Evolutionary conservation across 345 rosid species (phyloP).

Genomic region (Salix purpurea): DNA sequence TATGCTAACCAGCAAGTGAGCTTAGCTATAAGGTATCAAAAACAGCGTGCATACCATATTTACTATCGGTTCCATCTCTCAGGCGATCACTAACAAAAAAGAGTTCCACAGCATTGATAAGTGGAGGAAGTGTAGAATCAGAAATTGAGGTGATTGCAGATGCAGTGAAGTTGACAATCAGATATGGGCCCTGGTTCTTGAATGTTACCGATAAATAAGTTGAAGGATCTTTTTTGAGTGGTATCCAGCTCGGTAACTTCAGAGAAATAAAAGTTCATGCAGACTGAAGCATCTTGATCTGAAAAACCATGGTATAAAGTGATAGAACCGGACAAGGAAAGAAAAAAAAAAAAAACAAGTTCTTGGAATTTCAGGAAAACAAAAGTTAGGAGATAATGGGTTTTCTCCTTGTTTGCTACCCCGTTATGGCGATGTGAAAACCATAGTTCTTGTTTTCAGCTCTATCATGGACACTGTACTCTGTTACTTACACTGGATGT

Average conservation of each 20-base stretch:
- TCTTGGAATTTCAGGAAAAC: too few species aligned
- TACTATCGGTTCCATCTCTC: slow-evolving; percentile 27
- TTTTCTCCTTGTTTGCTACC: too few species aligned
- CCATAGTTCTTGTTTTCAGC: not conserved
- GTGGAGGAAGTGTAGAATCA: slow-evolving; percentile 44
- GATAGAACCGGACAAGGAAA: slow-evolving; percentile 10
- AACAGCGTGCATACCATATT: slow-evolving; percentile 25
- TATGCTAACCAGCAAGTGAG: not conserved
- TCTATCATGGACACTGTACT: not conserved
- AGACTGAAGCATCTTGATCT: slow-evolving; percentile 2
- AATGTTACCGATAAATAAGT: slow-evolving; percentile 15
- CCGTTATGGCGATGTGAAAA: too few species aligned
- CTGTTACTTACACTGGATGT: not conserved
- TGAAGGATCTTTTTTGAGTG: slow-evolving; percentile 34
- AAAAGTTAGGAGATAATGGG: too few species aligned
- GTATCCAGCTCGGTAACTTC: slow-evolving; percentile 35
- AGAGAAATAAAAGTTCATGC: slow-evolving; percentile 41
- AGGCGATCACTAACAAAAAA: slow-evolving; percentile 23
- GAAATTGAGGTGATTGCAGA: slow-evolving; percentile 31
- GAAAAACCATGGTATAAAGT: slow-evolving; percentile 16
- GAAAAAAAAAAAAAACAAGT: too few species aligned
- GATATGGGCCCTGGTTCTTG: not conserved
- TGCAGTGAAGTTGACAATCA: slow-evolving; percentile 15
- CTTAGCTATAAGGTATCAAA: not conserved
- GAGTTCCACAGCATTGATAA: slow-evolving; percentile 45